Conservation (phyloP, 2,329 filamentous ascomycete species). For the Microsporum audouinii region DNA sequence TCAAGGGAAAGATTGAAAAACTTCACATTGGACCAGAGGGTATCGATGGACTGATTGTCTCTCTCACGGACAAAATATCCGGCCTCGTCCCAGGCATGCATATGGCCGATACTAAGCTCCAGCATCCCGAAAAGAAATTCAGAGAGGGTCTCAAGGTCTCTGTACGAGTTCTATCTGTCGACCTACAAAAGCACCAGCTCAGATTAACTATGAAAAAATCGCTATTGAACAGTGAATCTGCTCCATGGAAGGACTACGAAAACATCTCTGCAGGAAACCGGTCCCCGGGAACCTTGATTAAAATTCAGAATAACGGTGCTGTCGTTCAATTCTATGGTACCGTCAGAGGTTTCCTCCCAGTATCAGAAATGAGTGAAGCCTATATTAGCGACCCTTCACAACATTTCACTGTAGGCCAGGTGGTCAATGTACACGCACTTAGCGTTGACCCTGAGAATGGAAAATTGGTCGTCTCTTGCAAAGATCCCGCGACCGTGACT, state of each 20-base stretch:
- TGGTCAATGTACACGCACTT: conserved; percentile 79
- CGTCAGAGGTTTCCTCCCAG: conserved; percentile 75
- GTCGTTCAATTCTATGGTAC: conserved; percentile 84
- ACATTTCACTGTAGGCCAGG: conserved; percentile 83
- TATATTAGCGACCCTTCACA: conserved; percentile 81
- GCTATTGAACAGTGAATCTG: conserved; percentile 74
- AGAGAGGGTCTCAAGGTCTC: conserved; percentile 74
- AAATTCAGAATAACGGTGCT: conserved; percentile 65
- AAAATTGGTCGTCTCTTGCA: conserved; percentile 81
- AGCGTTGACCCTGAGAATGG: conserved; percentile 60
- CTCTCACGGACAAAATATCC: conserved; percentile 72
- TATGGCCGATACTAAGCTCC: conserved; percentile 72
- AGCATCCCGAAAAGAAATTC: conserved; percentile 95
- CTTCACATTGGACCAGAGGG: conserved; percentile 68
- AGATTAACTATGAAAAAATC: conserved; percentile 90
- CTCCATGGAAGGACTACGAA: conserved; percentile 68
- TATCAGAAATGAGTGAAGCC: conserved; percentile 96
- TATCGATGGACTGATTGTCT: conserved; percentile 68
- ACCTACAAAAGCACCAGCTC: conserved; percentile 63
- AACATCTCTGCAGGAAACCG: conserved; percentile 63
- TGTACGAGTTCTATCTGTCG: conserved; percentile 69
- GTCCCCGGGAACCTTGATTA: conserved; percentile 76
- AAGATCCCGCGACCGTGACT: conserved; percentile 69
- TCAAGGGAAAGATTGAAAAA: conserved; percentile 76
- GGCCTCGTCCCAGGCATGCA: conserved; percentile 85